A percentile compares a stretch with the other conserved stretches of the same genome.
Conservation (phyloP, 768 basidiomycete genomes). For the Postia placenta region DNA sequence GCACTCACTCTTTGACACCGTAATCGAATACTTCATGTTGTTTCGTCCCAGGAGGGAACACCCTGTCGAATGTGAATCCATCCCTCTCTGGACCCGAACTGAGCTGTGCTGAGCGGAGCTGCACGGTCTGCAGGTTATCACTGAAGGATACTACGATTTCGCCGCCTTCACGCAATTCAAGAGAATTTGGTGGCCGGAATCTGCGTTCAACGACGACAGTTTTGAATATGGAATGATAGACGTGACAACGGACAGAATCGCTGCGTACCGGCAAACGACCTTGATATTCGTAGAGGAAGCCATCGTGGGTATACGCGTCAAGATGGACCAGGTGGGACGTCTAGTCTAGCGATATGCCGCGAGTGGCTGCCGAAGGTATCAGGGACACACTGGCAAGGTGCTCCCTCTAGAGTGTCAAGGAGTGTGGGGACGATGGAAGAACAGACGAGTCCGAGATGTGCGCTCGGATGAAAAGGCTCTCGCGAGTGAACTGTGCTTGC, state of each 20-base stretch:
- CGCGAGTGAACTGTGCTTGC: conserved; percentile 9
- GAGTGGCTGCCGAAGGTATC: conserved; percentile 12
- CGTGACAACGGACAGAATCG: conserved; percentile 2
- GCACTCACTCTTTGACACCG: conserved; percentile 91
- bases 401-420: conserved; percentile 9
- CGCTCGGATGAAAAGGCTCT: too few relatives aligned
- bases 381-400: conserved; percentile 11
- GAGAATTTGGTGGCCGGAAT: conserved; percentile 91
- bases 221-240: conserved; percentile 4
- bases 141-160: conserved; percentile 87
- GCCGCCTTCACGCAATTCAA: conserved; percentile 83
- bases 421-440: conserved; percentile 6
- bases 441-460: too few relatives aligned
- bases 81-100: conserved; percentile 88
- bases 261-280: conserved; percentile 93
- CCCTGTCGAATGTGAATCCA: conserved; percentile 96
- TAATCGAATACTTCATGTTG: conserved; percentile 98
- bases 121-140: conserved; percentile 79
- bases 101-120: conserved; percentile 64
- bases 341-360: conserved; percentile 3
- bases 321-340: conserved; percentile 12
- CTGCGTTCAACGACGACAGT: conserved; percentile 32
- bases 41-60: conserved; percentile 87
- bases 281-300: conserved; percentile 87
- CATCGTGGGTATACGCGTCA: conserved; percentile 40